phyloP scores from a whole-genome alignment of 495 filamentous ascomycete genomes.

The Penicillium riverlandense region DNA sequence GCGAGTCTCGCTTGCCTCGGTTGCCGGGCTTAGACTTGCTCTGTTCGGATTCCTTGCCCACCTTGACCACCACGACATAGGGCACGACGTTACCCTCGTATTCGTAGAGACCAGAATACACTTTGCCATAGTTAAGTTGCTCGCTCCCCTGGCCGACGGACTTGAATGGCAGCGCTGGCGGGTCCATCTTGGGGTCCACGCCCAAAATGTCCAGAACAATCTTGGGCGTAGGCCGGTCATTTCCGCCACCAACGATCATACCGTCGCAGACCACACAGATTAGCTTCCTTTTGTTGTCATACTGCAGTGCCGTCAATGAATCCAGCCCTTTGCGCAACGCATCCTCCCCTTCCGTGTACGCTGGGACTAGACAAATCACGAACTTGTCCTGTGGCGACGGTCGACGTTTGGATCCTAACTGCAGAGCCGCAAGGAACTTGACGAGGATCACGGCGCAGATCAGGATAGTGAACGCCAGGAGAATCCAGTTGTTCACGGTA shows the following conservation, averaged over 20 bases:
- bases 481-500: constrained; percentile 85
- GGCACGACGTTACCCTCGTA: constrained; percentile 96
- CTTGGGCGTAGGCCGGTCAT: constrained; percentile 93
- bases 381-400: constrained; percentile 94
- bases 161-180: constrained; percentile 86
- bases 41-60: constrained; percentile 94
- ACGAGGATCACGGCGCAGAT: constrained; percentile 70
- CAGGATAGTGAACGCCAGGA: constrained; percentile 77
- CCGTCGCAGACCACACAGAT: constrained; percentile 92
- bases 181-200: constrained; percentile 94
- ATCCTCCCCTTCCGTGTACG: constrained; percentile 97
- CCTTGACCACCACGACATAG: constrained; percentile 91
- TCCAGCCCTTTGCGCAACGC: constrained; percentile 86
- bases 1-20: constrained; percentile 95
- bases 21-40: constrained; percentile 90
- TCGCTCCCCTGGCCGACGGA: constrained; percentile 84
- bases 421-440: constrained; percentile 92
- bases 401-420: constrained; percentile 86
- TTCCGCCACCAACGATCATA: constrained; percentile 93
- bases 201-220: constrained; percentile 96
- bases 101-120: constrained; percentile 97
- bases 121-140: constrained; percentile 96
- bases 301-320: constrained; percentile 86
- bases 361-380: constrained; percentile 95
- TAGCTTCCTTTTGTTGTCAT: constrained; percentile 98